Conservation (phyloP, 306 rosid genomes). For the Cotoneaster glaucophyllus region DNA sequence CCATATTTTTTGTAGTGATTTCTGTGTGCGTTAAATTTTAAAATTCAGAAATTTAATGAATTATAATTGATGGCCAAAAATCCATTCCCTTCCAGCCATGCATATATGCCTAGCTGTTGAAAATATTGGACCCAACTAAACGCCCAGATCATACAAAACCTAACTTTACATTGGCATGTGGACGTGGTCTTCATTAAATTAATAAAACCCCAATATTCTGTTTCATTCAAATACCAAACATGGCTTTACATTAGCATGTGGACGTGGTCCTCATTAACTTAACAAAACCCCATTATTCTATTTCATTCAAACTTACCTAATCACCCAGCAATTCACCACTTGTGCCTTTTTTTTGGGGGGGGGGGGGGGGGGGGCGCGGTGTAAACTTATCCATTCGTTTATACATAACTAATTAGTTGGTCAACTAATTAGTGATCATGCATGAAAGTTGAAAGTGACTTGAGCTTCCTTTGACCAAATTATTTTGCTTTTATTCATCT, state of each 20-base stretch:
- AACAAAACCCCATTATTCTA: neutral
- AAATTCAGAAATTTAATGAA: neutral
- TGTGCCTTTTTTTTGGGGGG: too few species aligned
- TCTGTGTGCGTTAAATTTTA: too few species aligned
- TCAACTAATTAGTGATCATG: neutral
- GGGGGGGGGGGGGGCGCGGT: neutral
- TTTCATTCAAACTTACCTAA: too few species aligned
- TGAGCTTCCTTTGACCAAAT: neutral
- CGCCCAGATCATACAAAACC: neutral
- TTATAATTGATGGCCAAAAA: neutral
- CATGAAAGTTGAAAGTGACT: neutral
- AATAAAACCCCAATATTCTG: too few species aligned
- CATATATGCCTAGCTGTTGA: constrained; percentile 1
- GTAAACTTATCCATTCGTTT: neutral
- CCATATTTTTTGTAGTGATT: too few species aligned
- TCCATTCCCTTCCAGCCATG: constrained; percentile 15
- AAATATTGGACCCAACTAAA: constrained; percentile 5
- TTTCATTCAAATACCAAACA: too few species aligned
- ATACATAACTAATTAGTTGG: too few species aligned
- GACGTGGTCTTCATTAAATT: neutral
- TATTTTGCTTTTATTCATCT: neutral
- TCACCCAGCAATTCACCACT: too few species aligned
- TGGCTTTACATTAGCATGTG: neutral
- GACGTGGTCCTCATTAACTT: neutral
- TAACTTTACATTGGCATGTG: neutral